Percentiles rank a stretch among this genome's conserved stretches.
phyloP scores from a whole-genome alignment of 805 yeast species.

The Ogataea trehalophila region DNA sequence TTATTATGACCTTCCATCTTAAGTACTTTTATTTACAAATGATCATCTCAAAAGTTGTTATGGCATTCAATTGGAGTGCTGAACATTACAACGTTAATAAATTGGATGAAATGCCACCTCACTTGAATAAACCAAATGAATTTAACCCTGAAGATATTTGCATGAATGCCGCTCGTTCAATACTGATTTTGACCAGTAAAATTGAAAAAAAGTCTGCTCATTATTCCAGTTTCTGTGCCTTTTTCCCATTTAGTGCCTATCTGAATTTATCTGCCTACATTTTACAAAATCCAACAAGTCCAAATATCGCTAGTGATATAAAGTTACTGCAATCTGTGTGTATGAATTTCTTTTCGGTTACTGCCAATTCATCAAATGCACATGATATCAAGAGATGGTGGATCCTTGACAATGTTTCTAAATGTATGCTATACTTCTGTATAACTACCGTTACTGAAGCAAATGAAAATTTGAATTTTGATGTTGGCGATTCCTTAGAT shows the following conservation, averaged over 20 bases:
- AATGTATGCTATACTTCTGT: slow-evolving; percentile 22
- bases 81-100: background rate
- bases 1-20: slow-evolving; percentile 16
- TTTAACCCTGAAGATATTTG: slow-evolving; percentile 11
- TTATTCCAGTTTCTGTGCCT: slow-evolving; percentile 20
- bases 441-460: slow-evolving; percentile 13
- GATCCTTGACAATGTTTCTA: slow-evolving; percentile 14
- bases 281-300: slow-evolving; percentile 16
- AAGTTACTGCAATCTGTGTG: slow-evolving; percentile 18
- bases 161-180: slow-evolving; percentile 24
- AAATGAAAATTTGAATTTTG: slow-evolving; percentile 11
- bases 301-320: slow-evolving; percentile 19
- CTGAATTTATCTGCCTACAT: slow-evolving; percentile 25
- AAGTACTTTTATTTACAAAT: slow-evolving; percentile 26
- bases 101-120: background rate
- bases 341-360: slow-evolving; percentile 12
- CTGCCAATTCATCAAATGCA: slow-evolving; percentile 1
- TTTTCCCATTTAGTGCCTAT: slow-evolving; percentile 30
- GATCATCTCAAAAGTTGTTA: slow-evolving; percentile 23
- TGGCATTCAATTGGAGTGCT: slow-evolving; percentile 9
- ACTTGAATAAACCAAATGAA: background rate
- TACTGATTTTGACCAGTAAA: slow-evolving; percentile 16
- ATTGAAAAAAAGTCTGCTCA: slow-evolving; percentile 10
- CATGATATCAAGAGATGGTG: slow-evolving; percentile 9
- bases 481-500: slow-evolving; percentile 18